Evolutionary conservation across 2,329 filamentous ascomycete species (phyloP).

Genomic region (Hymenoscyphus occultus): DNA sequence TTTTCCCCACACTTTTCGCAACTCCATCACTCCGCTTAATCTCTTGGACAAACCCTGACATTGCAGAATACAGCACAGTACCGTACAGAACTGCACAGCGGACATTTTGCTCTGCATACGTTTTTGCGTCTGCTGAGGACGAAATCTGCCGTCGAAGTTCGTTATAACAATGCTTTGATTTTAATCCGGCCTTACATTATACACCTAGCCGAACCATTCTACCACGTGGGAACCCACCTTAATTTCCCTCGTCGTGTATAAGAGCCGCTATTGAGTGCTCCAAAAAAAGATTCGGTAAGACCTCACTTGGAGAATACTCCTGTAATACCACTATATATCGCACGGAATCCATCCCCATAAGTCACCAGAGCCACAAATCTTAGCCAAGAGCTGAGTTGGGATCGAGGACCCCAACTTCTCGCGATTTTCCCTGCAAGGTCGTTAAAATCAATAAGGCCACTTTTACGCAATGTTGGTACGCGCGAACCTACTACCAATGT

Average conservation of each 20-base stretch:
- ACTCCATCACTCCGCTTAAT: slow-evolving; percentile 15
- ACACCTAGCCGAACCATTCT: not conserved
- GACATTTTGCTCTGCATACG: slow-evolving; percentile 6
- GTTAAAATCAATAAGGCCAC: slow-evolving; percentile 16
- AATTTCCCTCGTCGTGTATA: slow-evolving; percentile 6
- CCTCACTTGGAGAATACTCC: not conserved
- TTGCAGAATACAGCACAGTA: not conserved
- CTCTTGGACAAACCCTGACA: not conserved
- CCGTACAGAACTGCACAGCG: slow-evolving; percentile 5
- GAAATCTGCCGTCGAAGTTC: slow-evolving; percentile 9
- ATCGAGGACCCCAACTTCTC: slow-evolving; percentile 1
- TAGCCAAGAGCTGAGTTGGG: not conserved
- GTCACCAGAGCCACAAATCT: slow-evolving; percentile 5
- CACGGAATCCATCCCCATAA: not conserved
- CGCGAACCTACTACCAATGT: slow-evolving; percentile 17
- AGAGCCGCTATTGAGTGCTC: slow-evolving; percentile 1
- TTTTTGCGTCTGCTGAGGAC: not conserved
- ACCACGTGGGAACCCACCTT: slow-evolving; percentile 7
- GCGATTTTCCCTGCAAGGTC: not conserved
- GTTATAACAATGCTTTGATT: not conserved
- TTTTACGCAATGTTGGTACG: slow-evolving; percentile 11
- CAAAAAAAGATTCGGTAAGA: slow-evolving; percentile 3
- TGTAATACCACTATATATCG: not conserved
- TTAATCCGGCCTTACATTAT: not conserved
- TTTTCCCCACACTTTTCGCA: slow-evolving; percentile 14